Evolutionary conservation across 495 filamentous ascomycete species (phyloP).

Genomic region (Lasiosphaeris hirsuta): DNA sequence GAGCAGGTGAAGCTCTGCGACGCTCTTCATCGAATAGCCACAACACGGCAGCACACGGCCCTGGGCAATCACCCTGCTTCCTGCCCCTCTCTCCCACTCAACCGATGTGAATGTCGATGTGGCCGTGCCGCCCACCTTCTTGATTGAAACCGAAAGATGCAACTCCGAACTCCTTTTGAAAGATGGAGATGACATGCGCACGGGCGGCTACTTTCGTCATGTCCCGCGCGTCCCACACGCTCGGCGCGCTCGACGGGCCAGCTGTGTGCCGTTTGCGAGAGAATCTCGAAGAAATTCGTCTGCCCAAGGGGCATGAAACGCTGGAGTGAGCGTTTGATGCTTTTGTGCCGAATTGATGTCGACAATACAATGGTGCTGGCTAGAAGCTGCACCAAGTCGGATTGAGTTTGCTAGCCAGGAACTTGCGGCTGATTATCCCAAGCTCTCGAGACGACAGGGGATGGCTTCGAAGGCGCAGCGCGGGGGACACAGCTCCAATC

Average conservation of each 20-base stretch:
- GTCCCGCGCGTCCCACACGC: neutral
- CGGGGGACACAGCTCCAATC: neutral
- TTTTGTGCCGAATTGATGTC: neutral
- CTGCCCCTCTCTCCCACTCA: too few relatives aligned
- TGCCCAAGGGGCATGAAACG: constrained; percentile 8
- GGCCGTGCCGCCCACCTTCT: too few relatives aligned
- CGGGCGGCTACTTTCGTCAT: constrained; percentile 4
- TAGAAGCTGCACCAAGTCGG: neutral
- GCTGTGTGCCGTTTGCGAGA: neutral
- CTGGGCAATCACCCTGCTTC: too few relatives aligned
- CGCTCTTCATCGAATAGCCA: too few relatives aligned
- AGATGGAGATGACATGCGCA: constrained; percentile 1
- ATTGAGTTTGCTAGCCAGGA: constrained; percentile 11
- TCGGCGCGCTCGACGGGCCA: neutral
- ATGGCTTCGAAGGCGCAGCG: neutral
- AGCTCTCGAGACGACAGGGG: neutral
- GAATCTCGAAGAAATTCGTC: constrained; percentile 8
- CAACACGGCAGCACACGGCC: too few relatives aligned
- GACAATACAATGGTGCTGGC: neutral
- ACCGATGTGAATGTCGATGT: too few relatives aligned
- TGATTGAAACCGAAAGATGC: neutral
- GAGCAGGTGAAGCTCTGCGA: too few relatives aligned
- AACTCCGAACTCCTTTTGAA: neutral
- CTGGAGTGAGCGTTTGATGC: neutral
- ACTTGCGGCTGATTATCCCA: neutral